Evolutionary conservation across 75 land plant species (phyloP), one percentile per base, ranked within the genome.

Genomic region (Pinus albicaulis): DNA sequence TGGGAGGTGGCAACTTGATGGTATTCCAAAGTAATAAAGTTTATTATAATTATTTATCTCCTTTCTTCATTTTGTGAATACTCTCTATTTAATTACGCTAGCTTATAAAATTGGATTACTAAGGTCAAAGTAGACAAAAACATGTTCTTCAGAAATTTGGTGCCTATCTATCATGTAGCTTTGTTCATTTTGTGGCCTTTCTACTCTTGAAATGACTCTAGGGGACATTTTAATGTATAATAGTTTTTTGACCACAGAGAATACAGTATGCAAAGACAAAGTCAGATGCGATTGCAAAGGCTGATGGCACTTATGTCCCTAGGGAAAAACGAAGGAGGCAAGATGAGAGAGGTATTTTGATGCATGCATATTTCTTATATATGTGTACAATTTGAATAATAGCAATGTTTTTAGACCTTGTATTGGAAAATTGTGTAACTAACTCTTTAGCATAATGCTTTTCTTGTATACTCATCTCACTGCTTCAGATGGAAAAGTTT

Each of bases 261-360:
- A 96, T 96, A 77, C 96, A 96, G 79, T 96, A 93, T 85, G 99
- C 97, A 28, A 96, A 92, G 76, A 91, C 97, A 25, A 88, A 88
- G 71, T 93, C 99, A 68, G 99, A 96, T 80, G 83, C 95, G 19
- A 83, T 96, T 20, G 94, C 99, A 56, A 96, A 96, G 75, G 92
- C 94, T 14, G 97, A 96, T 77, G 99, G 99, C 41, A 91, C 97
- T 14, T 96, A 86, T 84, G 92, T 90, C 59, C 97, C 99, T 14
- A 88, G 93, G 38, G 99, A 96, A 69, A 94, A 80, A 72, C 81
- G 99, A 60, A 93, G 88, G 79, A 91, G 86, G 57, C 93, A 90
- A 79, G 99, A 96, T 48, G 99, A 96, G 55, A 96, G 80, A 83
- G 94, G 99, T 96, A 70, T 66, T 44, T 41, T 22, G 8, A 20